Percentiles rank a stretch among this genome's conserved stretches.
Conservation (phyloP, 2,329 filamentous ascomycete genomes). For the Escovopsis sp. region DNA sequence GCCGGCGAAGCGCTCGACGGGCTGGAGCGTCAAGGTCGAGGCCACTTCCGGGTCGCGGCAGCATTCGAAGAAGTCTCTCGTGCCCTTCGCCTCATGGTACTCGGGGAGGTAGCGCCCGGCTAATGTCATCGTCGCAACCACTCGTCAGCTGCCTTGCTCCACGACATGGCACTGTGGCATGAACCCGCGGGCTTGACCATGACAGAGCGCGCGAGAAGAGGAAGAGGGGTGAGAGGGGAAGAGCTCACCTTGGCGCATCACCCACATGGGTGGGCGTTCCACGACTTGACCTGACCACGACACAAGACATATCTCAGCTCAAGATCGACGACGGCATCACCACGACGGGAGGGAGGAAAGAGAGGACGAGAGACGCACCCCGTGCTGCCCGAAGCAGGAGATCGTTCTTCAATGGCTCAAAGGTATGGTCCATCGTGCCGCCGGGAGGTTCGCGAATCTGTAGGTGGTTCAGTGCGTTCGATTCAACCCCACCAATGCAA, state of each 20-base stretch:
- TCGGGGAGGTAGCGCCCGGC: slow-evolving; percentile 95
- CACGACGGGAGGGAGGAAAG: no score
- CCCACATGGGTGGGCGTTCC: slow-evolving; percentile 91
- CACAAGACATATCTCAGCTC: slow-evolving; percentile 10
- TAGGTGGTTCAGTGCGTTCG: background rate
- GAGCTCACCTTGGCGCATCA: slow-evolving; percentile 86
- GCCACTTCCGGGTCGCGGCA: slow-evolving; percentile 87
- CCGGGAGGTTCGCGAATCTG: background rate
- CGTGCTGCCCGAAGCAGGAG: slow-evolving; percentile 77
- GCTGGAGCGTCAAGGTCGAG: slow-evolving; percentile 85
- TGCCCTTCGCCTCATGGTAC: slow-evolving; percentile 89
- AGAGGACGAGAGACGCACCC: slow-evolving; percentile 41
- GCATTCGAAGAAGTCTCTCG: slow-evolving; percentile 91
- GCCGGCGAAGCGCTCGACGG: slow-evolving; percentile 78
- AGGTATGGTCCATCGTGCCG: slow-evolving; percentile 49
- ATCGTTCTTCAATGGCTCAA: slow-evolving; percentile 83
- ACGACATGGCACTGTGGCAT: background rate
- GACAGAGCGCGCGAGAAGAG: background rate
- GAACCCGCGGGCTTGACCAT: no score
- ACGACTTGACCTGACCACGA: slow-evolving; percentile 59
- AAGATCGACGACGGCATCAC: background rate
- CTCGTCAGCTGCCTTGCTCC: background rate
- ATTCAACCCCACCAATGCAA: background rate
- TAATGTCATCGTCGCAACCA: slow-evolving; percentile 19
- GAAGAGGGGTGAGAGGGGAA: background rate